Conservation (phyloP, 805 yeast genomes). For the Wickerhamiella azymoides region DNA sequence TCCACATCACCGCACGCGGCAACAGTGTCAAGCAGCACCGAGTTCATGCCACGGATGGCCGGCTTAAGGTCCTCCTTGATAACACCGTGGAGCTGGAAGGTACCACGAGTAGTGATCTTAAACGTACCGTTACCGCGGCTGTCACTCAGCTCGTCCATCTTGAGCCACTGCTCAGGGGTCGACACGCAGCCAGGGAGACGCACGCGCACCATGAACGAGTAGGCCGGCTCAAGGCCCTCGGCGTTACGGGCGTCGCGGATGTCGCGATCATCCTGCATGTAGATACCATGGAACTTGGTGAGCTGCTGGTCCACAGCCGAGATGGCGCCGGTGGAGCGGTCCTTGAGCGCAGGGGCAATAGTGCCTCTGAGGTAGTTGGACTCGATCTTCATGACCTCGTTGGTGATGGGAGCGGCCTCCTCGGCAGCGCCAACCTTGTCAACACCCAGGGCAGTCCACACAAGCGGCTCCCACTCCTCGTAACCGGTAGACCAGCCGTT, state of each 20-base stretch:
- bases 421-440: constrained; percentile 66
- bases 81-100: constrained; percentile 91
- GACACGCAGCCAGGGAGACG: constrained; percentile 90
- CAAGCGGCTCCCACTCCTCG: constrained; percentile 64
- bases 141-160: constrained; percentile 65
- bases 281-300: constrained; percentile 95
- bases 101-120: constrained; percentile 91
- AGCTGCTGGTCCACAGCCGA: constrained; percentile 83
- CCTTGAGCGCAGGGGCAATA: constrained; percentile 71
- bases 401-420: constrained; percentile 86
- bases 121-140: constrained; percentile 83
- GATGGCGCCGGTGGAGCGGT: constrained; percentile 79
- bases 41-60: constrained; percentile 83
- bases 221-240: constrained; percentile 89
- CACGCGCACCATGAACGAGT: constrained; percentile 92
- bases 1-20: constrained; percentile 99
- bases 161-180: constrained; percentile 78
- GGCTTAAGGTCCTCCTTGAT: constrained; percentile 81
- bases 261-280: constrained; percentile 98
- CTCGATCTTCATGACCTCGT: constrained; percentile 85
- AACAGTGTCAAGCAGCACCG: constrained; percentile 79
- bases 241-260: constrained; percentile 83
- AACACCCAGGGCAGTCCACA: constrained; percentile 86
- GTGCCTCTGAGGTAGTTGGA: constrained; percentile 88
- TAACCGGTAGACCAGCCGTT: constrained; percentile 93